phyloP scores from a whole-genome alignment of 2,329 filamentous ascomycete genomes.

The Phaeosphaeria sp. region DNA sequence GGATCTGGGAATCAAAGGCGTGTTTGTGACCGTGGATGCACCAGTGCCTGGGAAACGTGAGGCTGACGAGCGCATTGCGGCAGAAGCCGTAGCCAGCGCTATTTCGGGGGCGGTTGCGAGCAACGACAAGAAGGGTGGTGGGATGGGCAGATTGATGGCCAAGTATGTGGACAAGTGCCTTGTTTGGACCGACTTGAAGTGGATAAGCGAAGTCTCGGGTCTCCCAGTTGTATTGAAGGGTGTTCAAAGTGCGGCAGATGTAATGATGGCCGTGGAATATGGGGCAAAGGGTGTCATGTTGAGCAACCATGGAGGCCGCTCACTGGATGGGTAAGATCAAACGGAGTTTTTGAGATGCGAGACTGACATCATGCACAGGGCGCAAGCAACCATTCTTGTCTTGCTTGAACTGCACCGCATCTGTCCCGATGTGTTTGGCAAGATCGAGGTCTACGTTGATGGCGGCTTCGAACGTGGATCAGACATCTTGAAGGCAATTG shows the following conservation, averaged over 20 bases:
- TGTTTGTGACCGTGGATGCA: slow-evolving; percentile 27
- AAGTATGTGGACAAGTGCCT: slow-evolving; percentile 44
- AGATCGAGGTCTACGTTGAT: slow-evolving; percentile 68
- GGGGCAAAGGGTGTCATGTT: slow-evolving; percentile 49
- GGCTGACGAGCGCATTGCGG: slow-evolving; percentile 16
- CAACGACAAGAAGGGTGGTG: slow-evolving; percentile 63
- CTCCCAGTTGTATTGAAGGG: slow-evolving; percentile 23
- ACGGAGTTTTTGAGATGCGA: background rate
- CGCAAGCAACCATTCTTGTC: slow-evolving; percentile 5
- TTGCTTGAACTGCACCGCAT: slow-evolving; percentile 68
- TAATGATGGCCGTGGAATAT: slow-evolving; percentile 1
- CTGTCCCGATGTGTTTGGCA: slow-evolving; percentile 65
- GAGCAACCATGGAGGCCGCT: slow-evolving; percentile 58
- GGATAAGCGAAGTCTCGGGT: slow-evolving; percentile 44
- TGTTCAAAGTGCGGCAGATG: slow-evolving; percentile 28
- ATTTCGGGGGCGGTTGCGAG: slow-evolving; percentile 52
- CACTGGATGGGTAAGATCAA: slow-evolving; percentile 44
- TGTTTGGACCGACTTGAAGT: slow-evolving; percentile 29
- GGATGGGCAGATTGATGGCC: slow-evolving; percentile 64
- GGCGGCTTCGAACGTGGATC: slow-evolving; percentile 69
- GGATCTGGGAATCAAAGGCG: slow-evolving; percentile 10
- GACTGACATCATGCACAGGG: slow-evolving; percentile 10
- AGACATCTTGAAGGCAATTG: slow-evolving; percentile 72
- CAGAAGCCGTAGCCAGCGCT: slow-evolving; percentile 5
- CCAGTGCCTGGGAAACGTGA: slow-evolving; percentile 24